phyloP scores from a whole-genome alignment of 768 basidiomycete genomes.

The Panaeolus papilionaceus region DNA sequence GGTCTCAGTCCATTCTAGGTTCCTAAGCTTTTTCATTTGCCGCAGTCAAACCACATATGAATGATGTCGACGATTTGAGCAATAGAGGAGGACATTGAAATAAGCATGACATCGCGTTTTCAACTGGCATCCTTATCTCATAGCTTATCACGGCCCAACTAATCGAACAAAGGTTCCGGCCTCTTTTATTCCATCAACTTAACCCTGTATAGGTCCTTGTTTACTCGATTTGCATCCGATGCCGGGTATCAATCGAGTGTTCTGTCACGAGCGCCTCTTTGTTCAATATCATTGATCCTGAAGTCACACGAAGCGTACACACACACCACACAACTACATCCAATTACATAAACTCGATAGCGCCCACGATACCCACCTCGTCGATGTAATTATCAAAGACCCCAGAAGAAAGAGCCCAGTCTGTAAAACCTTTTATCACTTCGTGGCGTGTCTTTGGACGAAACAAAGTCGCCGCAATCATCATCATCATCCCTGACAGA shows the following conservation, averaged over 20 bases:
- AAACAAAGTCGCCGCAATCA: no score
- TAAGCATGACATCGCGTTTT: neutral
- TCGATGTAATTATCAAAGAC: no score
- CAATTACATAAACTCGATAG: neutral
- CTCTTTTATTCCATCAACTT: neutral
- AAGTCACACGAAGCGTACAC: neutral
- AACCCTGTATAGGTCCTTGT: neutral
- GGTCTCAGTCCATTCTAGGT: no score
- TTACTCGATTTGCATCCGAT: neutral
- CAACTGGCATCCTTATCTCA: neutral
- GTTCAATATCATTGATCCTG: neutral
- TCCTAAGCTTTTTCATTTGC: no score
- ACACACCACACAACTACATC: neutral
- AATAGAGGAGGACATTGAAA: neutral
- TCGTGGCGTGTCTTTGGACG: no score
- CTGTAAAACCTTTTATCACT: no score
- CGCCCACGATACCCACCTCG: no score
- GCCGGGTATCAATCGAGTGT: neutral
- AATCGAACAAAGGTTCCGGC: neutral
- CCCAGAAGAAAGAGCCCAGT: no score
- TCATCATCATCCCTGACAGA: no score
- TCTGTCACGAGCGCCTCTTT: conserved; percentile 8
- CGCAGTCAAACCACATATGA: no score
- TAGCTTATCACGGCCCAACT: neutral
- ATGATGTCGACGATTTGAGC: neutral